phyloP scores from a whole-genome alignment of 225 moss, liverwort and hornwort genomes.

The Takakia lepidozioides region DNA sequence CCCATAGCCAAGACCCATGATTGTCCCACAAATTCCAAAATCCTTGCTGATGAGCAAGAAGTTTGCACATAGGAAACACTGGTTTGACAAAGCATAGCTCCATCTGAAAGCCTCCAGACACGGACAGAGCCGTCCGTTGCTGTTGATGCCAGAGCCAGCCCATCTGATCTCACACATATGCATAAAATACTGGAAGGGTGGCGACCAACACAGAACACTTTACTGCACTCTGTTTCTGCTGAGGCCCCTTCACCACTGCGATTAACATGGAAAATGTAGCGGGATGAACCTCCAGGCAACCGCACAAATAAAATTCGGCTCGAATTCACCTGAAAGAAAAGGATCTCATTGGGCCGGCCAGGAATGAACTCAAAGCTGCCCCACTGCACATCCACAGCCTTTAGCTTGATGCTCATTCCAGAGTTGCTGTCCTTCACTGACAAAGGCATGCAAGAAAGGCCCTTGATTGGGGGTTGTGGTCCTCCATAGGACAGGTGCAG shows the following conservation, averaged over 20 bases:
- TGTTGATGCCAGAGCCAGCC: slow-evolving; percentile 22
- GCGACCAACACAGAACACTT: slow-evolving; percentile 28
- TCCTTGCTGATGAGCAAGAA: slow-evolving; percentile 2
- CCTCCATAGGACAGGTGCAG: slow-evolving; percentile 17
- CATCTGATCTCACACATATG: slow-evolving; percentile 26
- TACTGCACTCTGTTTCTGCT: slow-evolving; percentile 7
- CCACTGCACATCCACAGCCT: slow-evolving; percentile 26
- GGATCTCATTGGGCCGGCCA: slow-evolving; percentile 15
- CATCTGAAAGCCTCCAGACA: slow-evolving; percentile 30
- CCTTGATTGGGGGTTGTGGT: background rate
- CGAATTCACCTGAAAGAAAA: slow-evolving; percentile 32
- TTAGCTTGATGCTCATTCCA: background rate
- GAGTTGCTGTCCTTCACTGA: no score
- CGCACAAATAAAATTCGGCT: slow-evolving; percentile 24
- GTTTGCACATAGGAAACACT: slow-evolving; percentile 1
- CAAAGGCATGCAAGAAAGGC: no score
- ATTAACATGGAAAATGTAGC: background rate
- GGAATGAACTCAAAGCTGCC: slow-evolving; percentile 35
- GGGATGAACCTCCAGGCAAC: slow-evolving; percentile 15
- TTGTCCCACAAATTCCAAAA: slow-evolving; percentile 16
- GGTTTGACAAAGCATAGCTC: slow-evolving; percentile 26
- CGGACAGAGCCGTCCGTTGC: slow-evolving; percentile 25
- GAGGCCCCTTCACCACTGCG: background rate
- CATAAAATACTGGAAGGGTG: slow-evolving; percentile 24
- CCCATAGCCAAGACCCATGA: slow-evolving; percentile 25